Base-by-base conservation (phyloP, 2,329 filamentous ascomycete genomes). In the Incumbomyces lentus region DNA sequence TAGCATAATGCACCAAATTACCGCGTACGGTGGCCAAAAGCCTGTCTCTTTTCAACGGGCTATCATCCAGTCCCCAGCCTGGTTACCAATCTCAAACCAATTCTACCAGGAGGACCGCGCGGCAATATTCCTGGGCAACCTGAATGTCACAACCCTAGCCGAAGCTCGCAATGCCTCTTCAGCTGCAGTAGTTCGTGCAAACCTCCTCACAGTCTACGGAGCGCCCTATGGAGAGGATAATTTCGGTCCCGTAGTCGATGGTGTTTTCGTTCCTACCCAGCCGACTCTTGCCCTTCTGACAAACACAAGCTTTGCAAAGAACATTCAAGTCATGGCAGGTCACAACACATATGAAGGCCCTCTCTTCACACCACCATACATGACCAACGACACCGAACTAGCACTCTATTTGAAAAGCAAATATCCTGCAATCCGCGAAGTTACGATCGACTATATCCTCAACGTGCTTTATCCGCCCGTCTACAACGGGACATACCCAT, bases 1-100 rank as follows among this genome's bases (percentile, higher is more conserved):
- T 0, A 72, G 68, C 2, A 68, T 79, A 47, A 66, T 75, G 60
- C 73, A 77, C 52, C 74, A 78, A 46, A 70, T 77, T 49, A 78
- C 73, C 19, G 64, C 72, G 1, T 74, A 65, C 48, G 73, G 72
- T 30, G 72, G 70, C 8, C 53, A 58, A 12, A 8, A 52, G 10
- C 50, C 56, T 1, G 48, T 52, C 12, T 57, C 58, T 3, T 66
- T 66, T 50, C 58, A 64, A 18, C 58, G 59, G 45, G 70, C 70
- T 8, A 64, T 74, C 6, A 43, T 65, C 1, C 71, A 73, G 50
- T 71, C 67, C 34, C 68, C 70, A 2, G 62, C 57, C 8, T 65
- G 58, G 55, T 41, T 57, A 6, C 69, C 67, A 1, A 46, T 62
- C 2, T 51, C 61, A 4, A 60, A 62, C 3, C 51, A 61, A 4